Evolutionary conservation across 192 early-diverging fungal species (phyloP).

Genomic region (Oehlia diaphana): DNA sequence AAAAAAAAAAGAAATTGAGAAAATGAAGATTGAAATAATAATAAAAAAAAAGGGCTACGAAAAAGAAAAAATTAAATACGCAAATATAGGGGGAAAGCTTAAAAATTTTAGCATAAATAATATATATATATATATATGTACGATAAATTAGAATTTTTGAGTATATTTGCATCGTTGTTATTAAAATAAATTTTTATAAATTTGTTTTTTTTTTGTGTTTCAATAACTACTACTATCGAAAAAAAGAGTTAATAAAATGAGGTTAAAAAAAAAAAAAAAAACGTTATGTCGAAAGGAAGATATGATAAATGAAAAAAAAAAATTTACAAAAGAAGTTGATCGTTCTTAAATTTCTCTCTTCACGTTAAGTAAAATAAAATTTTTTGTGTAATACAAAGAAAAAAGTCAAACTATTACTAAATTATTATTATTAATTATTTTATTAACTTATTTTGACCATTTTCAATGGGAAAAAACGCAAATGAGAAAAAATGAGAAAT

Average conservation of each 20-base stretch:
- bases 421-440: no score
- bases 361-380: no score
- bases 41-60: background rate
- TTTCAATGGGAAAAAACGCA: no score
- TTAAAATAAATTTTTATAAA: background rate
- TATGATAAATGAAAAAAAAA: background rate
- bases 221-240: background rate
- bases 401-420: background rate
- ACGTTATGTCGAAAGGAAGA: background rate
- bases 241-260: no score
- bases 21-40: no score
- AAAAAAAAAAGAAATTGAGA: no score
- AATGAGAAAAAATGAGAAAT: no score
- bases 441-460: no score
- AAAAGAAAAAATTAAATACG: background rate
- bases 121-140: background rate
- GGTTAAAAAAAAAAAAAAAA: no score
- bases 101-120: background rate
- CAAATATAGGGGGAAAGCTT: background rate
- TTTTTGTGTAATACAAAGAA: background rate
- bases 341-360: background rate
- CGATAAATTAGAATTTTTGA: background rate
- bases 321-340: background rate
- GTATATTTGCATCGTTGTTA: background rate
- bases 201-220: background rate